These are phyloP conservation scores for Penicillium sp. DNA, from an alignment of 2,329 filamentous ascomycete genomes.

Conservation along the genomic window DNA sequence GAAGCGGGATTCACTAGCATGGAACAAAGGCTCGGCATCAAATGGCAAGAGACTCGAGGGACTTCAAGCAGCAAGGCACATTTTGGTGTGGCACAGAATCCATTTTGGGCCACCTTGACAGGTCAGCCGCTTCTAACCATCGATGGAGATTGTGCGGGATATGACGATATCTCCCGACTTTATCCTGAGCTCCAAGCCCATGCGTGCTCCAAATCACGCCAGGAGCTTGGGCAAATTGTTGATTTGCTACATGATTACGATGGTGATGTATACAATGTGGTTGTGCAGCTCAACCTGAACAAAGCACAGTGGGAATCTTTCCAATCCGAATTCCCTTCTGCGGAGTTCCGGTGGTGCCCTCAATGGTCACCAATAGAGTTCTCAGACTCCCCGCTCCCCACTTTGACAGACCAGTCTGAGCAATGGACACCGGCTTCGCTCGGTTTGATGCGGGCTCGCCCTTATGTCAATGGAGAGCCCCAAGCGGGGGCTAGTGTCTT, in stretches of 20 bases:
- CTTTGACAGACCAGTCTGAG: constrained; percentile 8
- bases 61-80: constrained; percentile 12
- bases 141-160: constrained; percentile 26
- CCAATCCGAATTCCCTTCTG: not conserved
- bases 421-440: constrained; percentile 26
- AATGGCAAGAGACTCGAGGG: constrained; percentile 21
- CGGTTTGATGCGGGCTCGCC: constrained; percentile 34
- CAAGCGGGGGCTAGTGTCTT: constrained; percentile 21
- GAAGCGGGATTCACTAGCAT: constrained; percentile 26
- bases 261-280: constrained; percentile 19
- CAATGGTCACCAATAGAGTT: constrained; percentile 37
- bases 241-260: constrained; percentile 38
- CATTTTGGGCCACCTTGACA: constrained; percentile 15
- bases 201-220: constrained; percentile 32
- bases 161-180: constrained; percentile 26
- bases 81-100: constrained; percentile 10
- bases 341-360: constrained; percentile 35
- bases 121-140: constrained; percentile 26
- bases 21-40: constrained; percentile 33
- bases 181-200: constrained; percentile 27
- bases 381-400: constrained; percentile 13
- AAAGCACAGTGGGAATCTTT: not conserved
- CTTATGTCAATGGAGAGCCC: constrained; percentile 21
- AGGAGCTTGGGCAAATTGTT: constrained; percentile 27
- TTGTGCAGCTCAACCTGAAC: not conserved